Evolutionary conservation across 2,329 filamentous ascomycete species (phyloP), one percentile per base, ranked within the genome.

Genomic region (Dothideomycetes sp.): DNA sequence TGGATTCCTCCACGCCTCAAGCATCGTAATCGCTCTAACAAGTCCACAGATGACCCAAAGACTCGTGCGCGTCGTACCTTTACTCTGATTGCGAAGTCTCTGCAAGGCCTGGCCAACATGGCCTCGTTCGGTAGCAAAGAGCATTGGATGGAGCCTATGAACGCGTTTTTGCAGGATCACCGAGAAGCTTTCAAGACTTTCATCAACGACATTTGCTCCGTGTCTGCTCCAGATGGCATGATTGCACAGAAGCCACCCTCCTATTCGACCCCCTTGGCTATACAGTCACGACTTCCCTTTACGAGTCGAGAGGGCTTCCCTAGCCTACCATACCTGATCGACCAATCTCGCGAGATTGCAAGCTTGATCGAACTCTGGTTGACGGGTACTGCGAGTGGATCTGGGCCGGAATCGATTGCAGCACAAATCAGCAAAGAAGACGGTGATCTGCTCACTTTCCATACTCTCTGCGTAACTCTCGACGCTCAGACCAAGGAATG

Each of bases 111-210:
- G 44, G 86, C 87, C 13, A 95, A 95, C 58, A 73, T 95, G 63
- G 84, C 85, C 2, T 86, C 78, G 0, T 95, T 95, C 56, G 89
- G 89, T 28, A 88, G 84, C 56, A 94, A 94, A 58, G 89, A 96
- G 61, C 79, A 82, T n/a, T 96, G 87, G 86, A 95, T 96, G 88
- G 88, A 94, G 63, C 87, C 87, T 0, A 96, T 96, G 89, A 96
- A 95, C 56, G 76, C 75, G 30, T 95, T 95, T 53, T 67, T 96
- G 33, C 73, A 71, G 7, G 70, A 76, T 1, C 81, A 94, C 54
- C 77, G 87, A 15, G 73, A 81, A 51, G 76, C 83, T 27, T 86
- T 95, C 61, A 93, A 88, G 58, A 74, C 80, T 33, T 95, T 88
- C 52, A 82, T 95, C 45, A 88, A 96, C 56, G 72, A 78, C 20